Evolutionary conservation across 1,139 yeast species (phyloP).

Genomic region (Kurtzmaniella quercitrusa): DNA sequence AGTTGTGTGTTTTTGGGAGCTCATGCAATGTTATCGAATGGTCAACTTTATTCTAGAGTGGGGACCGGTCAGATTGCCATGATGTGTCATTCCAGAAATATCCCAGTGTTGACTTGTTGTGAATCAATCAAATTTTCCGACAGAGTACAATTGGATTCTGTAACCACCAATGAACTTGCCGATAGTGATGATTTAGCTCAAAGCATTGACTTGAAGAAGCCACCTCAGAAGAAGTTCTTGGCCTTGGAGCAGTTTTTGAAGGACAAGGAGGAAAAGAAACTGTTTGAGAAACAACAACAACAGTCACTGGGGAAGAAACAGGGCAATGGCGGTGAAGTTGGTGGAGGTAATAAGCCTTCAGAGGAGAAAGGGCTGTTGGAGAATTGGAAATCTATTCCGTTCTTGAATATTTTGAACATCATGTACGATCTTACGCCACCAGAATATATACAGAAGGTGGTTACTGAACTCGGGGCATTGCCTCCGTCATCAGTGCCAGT

Average conservation of each 20-base stretch:
- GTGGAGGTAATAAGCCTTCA: slow-evolving; percentile 8
- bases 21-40: slow-evolving; percentile 94
- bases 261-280: slow-evolving; percentile 27
- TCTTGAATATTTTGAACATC: slow-evolving; percentile 73
- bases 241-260: slow-evolving; percentile 65
- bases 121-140: slow-evolving; percentile 94
- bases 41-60: slow-evolving; percentile 86
- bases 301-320: slow-evolving; percentile 13
- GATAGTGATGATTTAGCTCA: slow-evolving; percentile 72
- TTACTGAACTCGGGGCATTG: slow-evolving; percentile 92
- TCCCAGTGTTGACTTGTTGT: slow-evolving; percentile 93
- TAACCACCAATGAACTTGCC: slow-evolving; percentile 88
- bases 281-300: slow-evolving; percentile 11
- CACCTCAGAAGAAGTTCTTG: slow-evolving; percentile 59
- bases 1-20: slow-evolving; percentile 94
- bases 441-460: slow-evolving; percentile 86
- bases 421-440: slow-evolving; percentile 96
- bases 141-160: slow-evolving; percentile 92
- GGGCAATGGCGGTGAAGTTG: slow-evolving; percentile 11
- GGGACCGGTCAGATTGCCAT: slow-evolving; percentile 94
- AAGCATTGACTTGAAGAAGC: slow-evolving; percentile 42
- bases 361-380: slow-evolving; percentile 41
- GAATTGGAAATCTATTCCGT: slow-evolving; percentile 61
- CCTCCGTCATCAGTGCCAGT: slow-evolving; percentile 99
- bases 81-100: slow-evolving; percentile 82